Evolutionary conservation across 192 early-diverging fungal genomes (phyloP), one percentile per base, ranked within the genome.

Genomic region (Linnemannia schmuckeri): DNA sequence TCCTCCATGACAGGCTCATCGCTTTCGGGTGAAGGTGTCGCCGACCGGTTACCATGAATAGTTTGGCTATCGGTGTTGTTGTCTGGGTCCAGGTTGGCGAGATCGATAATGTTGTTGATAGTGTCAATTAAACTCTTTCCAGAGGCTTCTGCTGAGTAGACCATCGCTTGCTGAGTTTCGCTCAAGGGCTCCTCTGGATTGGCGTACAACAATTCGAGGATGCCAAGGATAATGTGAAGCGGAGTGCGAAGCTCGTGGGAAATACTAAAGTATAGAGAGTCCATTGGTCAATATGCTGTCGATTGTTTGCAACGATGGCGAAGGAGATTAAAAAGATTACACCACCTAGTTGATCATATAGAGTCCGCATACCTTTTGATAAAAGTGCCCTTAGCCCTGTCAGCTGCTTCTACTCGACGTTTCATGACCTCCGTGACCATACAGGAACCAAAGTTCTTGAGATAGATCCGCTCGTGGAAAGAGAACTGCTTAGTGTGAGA

Each of bases 211-310:
- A 92, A 77, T 35, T 92, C 91, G 17, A 89, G 82, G 55, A 88
- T 84, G 22, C 84, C 92, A 37, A 92, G 81, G 17, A 92, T 87
- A 46, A 90, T 90, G 57, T 92, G 92, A 22, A 92, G 77, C 13
- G 92, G 92, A 22, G 92, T 92, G 47, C 90, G 84, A 70, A 92
- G 89, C 70, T 92, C 91, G 69, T 92, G 91, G 27, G 82, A 87
- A 22, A 92, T 90, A 24, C 83, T 86, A 70, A 73, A 79, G 20
- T 6, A 49, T 40, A 42, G 7, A 30, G n/a, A 63, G n/a, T 24
- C 61, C 61, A 49, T 70, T 8, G n/a, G 30, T 27, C 61, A 66
- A 33, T 12, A 63, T 20, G 35, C 52, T 40, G 15, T 30, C 17
- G 57, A 68, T 15, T 33, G 61, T 66, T 30, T 30, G 61, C 61